A percentile compares a stretch with the other conserved stretches of the same genome.
These are phyloP conservation scores for Seiridium cupressi DNA, from an alignment of 2,329 filamentous ascomycete genomes.

Conservation along the genomic window DNA sequence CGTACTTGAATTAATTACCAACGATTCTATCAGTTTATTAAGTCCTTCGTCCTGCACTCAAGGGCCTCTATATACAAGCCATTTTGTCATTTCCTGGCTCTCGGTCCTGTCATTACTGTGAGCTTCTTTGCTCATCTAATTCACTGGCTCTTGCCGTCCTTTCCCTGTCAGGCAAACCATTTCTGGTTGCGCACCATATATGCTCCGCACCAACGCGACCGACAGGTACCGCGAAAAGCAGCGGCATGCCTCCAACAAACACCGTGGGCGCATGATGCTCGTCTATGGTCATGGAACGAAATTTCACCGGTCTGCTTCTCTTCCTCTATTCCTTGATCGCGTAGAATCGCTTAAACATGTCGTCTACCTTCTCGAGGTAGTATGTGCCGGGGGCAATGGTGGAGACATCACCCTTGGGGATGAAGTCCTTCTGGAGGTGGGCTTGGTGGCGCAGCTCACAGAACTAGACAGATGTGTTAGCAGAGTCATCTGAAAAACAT, in stretches of 20 bases:
- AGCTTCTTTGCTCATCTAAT: background rate
- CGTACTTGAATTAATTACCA: background rate
- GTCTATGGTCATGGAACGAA: background rate
- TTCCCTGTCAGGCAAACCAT: background rate
- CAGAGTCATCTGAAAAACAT: background rate
- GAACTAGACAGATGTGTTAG: constrained; percentile 47
- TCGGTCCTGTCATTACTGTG: background rate
- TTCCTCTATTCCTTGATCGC: constrained; percentile 64
- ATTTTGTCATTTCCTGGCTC: background rate
- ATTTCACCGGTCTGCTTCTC: background rate
- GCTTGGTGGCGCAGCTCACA: constrained; percentile 80
- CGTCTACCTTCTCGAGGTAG: constrained; percentile 78
- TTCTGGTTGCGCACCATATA: background rate
- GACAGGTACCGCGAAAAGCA: background rate
- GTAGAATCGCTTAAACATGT: constrained; percentile 84
- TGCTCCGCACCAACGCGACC: background rate
- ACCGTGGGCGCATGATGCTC: background rate
- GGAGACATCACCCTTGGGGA: constrained; percentile 65
- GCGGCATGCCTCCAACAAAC: background rate
- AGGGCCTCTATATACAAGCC: constrained; percentile 1
- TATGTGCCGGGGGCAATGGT: constrained; percentile 68
- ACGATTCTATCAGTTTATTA: background rate
- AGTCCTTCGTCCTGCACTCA: background rate
- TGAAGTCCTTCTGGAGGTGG: constrained; percentile 78
- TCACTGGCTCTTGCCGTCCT: background rate